These are phyloP conservation scores for Malania oleifera DNA, from an alignment of 164 flowering plant species.

Conservation along the genomic window DNA sequence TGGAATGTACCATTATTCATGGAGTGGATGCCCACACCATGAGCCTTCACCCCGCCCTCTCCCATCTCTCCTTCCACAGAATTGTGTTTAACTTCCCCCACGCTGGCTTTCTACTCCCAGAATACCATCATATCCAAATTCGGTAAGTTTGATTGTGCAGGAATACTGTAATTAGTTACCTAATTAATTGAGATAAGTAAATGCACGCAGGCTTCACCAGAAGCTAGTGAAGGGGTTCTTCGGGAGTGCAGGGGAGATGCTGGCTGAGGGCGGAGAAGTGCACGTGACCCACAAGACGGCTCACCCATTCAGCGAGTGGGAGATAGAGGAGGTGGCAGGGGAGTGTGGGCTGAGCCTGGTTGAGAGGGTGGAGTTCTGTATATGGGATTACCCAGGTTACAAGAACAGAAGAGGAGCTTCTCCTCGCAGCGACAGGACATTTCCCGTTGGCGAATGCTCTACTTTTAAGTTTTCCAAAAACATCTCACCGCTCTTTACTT, in stretches of 20 bases:
- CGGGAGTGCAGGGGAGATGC: neutral
- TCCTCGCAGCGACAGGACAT: neutral
- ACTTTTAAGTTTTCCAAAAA: neutral
- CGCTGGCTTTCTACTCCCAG: neutral
- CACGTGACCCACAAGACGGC: slow-evolving; percentile 4
- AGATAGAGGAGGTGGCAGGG: neutral
- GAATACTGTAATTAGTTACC: too few relatives aligned
- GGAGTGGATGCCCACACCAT: neutral
- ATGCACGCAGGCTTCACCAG: neutral
- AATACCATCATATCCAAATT: neutral
- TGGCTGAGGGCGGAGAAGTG: neutral
- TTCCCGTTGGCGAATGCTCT: neutral
- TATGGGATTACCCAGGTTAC: neutral
- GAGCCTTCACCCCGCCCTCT: neutral
- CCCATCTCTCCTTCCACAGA: neutral
- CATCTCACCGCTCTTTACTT: too few relatives aligned
- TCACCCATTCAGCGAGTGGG: neutral
- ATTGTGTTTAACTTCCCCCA: slow-evolving; percentile 2
- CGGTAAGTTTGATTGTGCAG: neutral
- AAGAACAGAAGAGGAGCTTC: neutral
- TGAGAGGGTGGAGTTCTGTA: neutral
- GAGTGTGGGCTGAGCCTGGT: neutral
- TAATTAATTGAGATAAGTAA: neutral
- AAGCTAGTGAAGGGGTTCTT: neutral
- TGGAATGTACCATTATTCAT: neutral